Base-by-base conservation (phyloP, 345 rosid genomes). In the Abelmoschus esculentus region DNA sequence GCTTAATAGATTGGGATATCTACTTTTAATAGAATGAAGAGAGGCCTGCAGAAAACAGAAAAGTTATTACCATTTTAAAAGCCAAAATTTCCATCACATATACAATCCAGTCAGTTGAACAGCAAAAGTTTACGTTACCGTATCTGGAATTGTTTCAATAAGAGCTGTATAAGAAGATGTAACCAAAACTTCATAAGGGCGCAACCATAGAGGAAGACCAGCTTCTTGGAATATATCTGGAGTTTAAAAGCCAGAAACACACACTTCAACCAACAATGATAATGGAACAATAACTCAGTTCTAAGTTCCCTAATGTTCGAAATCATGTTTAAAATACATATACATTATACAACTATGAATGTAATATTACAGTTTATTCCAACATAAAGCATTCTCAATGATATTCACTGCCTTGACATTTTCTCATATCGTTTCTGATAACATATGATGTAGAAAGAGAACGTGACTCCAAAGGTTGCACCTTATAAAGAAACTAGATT, bases 181-280 rank as follows among this genome's bases (percentile, higher is more conserved):
- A 65, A 90, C 96, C 72, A 96, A 77, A 58, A 96, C 98, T 83
- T 96, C 98, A 60, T 92, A 92, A 64, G 99, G 97, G 31, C 97
- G 93, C 75, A 96, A 83, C 99, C 99, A 96, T 68, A 96, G 92
- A 40, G 99, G 99, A 64, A 96, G 89, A 71, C 98, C 99, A 72
- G 98, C 99, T 89, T 96, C 99, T 79, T 92, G 99, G 76, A 96
- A 90, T 82, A 96, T 96, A 83, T 96, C 98, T 96, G 85, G 63
- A 56, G 77, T 75, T 28, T 58, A 73, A 66, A 70, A 38, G 26
- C 60, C 63, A 76, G 60, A 34, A 49, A 34, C 61, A 49, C 59
- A 36, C 61, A 18, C 65, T 67, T 66, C 31, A 71, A 53, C 14
- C 22, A 62, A 74, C 66, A 22, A 46, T 0, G 52, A 47, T 53